Percentiles rank a stretch among this genome's conserved stretches.
These are phyloP conservation scores for Silene uniflora DNA, from an alignment of 148 eudicot genomes.

Conservation along the genomic window DNA sequence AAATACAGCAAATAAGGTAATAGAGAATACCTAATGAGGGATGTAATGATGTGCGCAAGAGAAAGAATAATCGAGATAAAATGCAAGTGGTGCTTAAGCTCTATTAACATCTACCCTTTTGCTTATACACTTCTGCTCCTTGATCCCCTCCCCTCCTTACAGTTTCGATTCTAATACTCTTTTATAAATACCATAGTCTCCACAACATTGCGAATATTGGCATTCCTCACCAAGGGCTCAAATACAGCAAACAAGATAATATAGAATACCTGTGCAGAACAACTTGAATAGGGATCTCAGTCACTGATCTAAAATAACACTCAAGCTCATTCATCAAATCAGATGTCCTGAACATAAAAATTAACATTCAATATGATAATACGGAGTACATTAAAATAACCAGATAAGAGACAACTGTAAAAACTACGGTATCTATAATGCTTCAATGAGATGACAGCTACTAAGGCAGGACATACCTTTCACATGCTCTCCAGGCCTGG, in stretches of 20 bases:
- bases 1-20: slow-evolving; percentile 12
- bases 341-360: slow-evolving; percentile 47
- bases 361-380: not conserved
- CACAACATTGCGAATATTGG: not conserved
- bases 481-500: slow-evolving; percentile 59
- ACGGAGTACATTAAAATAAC: not conserved
- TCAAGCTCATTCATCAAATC: slow-evolving; percentile 53
- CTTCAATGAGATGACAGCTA: not conserved
- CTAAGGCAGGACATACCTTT: slow-evolving; percentile 33
- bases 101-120: not conserved
- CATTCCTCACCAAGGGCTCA: not conserved
- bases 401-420: slow-evolving; percentile 3
- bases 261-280: slow-evolving; percentile 60
- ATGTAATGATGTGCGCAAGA: not conserved
- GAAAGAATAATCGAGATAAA: not conserved
- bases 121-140: not conserved
- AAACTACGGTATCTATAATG: no score
- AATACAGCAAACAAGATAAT: slow-evolving; percentile 12
- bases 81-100: not conserved
- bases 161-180: not conserved
- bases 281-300: slow-evolving; percentile 71
- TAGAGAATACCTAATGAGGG: slow-evolving; percentile 57
- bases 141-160: not conserved
- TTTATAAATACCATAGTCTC: not conserved
- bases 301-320: slow-evolving; percentile 50